Base-by-base conservation (phyloP, 768 basidiomycete species). In the Boletus tomentosulus region DNA sequence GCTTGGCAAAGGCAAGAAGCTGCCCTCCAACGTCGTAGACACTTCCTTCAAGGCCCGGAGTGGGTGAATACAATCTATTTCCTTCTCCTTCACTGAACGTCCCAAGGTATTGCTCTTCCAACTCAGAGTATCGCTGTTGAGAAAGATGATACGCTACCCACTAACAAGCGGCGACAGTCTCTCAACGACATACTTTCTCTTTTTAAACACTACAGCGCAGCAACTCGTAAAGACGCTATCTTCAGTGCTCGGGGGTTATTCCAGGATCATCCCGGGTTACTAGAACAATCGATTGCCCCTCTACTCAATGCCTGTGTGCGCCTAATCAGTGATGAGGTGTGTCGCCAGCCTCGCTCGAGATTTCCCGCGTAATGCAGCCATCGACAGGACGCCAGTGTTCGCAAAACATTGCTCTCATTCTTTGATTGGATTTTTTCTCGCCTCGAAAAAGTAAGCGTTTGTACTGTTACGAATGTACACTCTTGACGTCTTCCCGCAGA, bases 21-120 rank as follows among this genome's bases (percentile, higher is more conserved):
- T 75, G 10, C 78, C 93, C 10, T 78, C 74, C 44, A 98, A 98
- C 78, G 90, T 83, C 6, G 82, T 98, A 60, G 92, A 98, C 71
- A 98, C 96, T 1, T 94, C 95, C 1, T 98, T 96, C 81, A 93
- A 95, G 68, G 85, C 92, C 31, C 84, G 92, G 55, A 92, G 96
- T 97, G 65, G 62, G 89, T 76, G 46, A 33, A 48, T 8, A 41
- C 34, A 6, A 7, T 15, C 27, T 53, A 11, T 30, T 19, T 33
- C 19, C 33, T 4, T 41, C 35, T 16, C 16, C 28, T 55, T 41
- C 50, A 37, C 52, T 66, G 60, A 51, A 57, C 48, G 12, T 27
- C 12, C 28, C 37, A 63, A 98, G 95, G 92, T 24, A 96, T 98
- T 68, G 87, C 85, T 24, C 77, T 98, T 30, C 96, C 95, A 1